These are phyloP conservation scores for Olyra latifolia DNA, from an alignment of 176 grass and related monocot species.

Conservation along the genomic window DNA sequence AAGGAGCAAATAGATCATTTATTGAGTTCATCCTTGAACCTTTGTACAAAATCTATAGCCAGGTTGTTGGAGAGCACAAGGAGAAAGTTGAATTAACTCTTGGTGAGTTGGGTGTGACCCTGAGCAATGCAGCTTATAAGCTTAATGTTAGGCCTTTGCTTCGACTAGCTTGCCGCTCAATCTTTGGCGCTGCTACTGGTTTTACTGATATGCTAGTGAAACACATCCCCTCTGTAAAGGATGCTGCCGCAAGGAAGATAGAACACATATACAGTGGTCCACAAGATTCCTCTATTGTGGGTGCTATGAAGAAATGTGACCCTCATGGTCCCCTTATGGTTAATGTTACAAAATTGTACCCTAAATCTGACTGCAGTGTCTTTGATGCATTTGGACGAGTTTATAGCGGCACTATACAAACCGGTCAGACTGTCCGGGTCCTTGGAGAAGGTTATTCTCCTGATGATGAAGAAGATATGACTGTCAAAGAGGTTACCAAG, in stretches of 20 bases:
- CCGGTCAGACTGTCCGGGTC: slow-evolving; percentile 86
- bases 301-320: slow-evolving; percentile 90
- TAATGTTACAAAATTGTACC: slow-evolving; percentile 92
- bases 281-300: slow-evolving; percentile 66
- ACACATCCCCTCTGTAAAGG: slow-evolving; percentile 84
- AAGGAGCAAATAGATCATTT: slow-evolving; percentile 96
- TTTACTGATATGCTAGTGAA: slow-evolving; percentile 97
- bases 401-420: slow-evolving; percentile 95
- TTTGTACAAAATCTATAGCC: slow-evolving; percentile 98
- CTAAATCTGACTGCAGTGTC: slow-evolving; percentile 89
- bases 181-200: slow-evolving; percentile 87
- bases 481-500: slow-evolving; percentile 97
- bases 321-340: slow-evolving; percentile 83
- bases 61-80: slow-evolving; percentile 89
- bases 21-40: slow-evolving; percentile 94
- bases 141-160: slow-evolving; percentile 91
- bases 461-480: slow-evolving; percentile 99
- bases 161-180: slow-evolving; percentile 92
- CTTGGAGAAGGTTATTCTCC: slow-evolving; percentile 98
- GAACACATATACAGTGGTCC: slow-evolving; percentile 91
- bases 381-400: slow-evolving; percentile 98
- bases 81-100: slow-evolving; percentile 77
- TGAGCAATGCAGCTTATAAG: slow-evolving; percentile 93
- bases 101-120: slow-evolving; percentile 77
- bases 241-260: slow-evolving; percentile 83